These are phyloP conservation scores for Rhododendron kiyosumense DNA, from an alignment of 148 eudicot genomes.

Conservation along the genomic window DNA sequence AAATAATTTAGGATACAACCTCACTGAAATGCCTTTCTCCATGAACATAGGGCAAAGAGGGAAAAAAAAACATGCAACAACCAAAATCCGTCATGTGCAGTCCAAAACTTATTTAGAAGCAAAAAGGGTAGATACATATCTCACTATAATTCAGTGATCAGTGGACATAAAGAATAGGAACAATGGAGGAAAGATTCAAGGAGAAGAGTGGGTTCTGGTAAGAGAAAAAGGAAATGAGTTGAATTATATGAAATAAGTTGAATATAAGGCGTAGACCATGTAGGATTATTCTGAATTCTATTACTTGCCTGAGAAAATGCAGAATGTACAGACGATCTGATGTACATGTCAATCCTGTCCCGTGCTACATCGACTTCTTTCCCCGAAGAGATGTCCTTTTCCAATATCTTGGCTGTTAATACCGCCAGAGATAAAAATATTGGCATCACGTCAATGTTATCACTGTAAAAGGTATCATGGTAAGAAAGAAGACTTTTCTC, in stretches of 20 bases:
- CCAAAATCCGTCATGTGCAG: background rate
- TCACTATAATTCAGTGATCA: background rate
- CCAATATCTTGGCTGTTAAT: slow-evolving; percentile 59
- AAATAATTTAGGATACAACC: background rate
- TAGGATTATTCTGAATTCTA: background rate
- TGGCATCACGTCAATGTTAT: slow-evolving; percentile 62
- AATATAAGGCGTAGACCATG: background rate
- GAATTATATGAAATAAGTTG: background rate
- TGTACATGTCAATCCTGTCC: slow-evolving; percentile 66
- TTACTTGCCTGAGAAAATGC: slow-evolving; percentile 68
- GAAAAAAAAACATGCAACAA: background rate
- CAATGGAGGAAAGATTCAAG: background rate
- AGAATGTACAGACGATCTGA: slow-evolving; percentile 71
- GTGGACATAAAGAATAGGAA: background rate
- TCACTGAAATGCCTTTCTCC: background rate
- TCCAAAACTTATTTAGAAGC: background rate
- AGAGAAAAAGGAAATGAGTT: background rate
- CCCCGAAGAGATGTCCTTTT: slow-evolving; percentile 51
- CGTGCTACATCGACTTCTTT: slow-evolving; percentile 38
- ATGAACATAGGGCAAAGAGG: background rate
- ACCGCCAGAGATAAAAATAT: slow-evolving; percentile 58
- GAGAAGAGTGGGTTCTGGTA: background rate
- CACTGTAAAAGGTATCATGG: slow-evolving; percentile 63
- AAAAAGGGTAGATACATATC: background rate
- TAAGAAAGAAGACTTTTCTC: slow-evolving; percentile 68